A percentile compares a stretch with the other conserved stretches of the same genome.
phyloP scores from a whole-genome alignment of 257 asterid genomes.

The Petrea volubilis region DNA sequence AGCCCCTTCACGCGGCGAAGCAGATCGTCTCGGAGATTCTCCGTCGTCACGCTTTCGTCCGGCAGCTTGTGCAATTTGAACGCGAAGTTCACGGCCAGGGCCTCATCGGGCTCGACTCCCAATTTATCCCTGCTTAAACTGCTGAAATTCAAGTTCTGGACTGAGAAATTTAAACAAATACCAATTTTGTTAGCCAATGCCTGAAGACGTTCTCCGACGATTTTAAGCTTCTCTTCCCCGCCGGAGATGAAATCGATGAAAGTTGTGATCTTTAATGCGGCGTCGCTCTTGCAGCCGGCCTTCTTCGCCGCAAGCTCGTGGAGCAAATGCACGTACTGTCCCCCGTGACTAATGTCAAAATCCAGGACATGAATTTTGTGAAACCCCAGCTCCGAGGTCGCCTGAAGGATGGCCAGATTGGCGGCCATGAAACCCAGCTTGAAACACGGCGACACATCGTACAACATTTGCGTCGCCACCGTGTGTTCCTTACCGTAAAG shows the following conservation, averaged over 20 bases:
- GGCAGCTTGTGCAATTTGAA: conserved; percentile 56
- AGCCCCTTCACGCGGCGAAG: conserved; percentile 65
- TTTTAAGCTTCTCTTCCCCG: conserved; percentile 35
- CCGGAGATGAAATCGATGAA: conserved; percentile 32
- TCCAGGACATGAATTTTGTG: conserved; percentile 58
- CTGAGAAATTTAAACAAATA: conserved; percentile 36
- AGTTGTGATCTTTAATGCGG: conserved; percentile 49
- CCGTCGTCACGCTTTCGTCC: conserved; percentile 75
- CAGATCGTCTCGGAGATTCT: conserved; percentile 58
- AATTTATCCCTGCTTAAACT: conserved; percentile 47
- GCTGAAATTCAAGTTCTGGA: conserved; percentile 8
- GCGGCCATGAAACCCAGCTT: conserved; percentile 81
- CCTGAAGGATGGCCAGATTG: conserved; percentile 59
- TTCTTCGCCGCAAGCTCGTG: conserved; percentile 59
- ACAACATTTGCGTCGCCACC: conserved; percentile 41
- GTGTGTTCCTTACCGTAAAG: conserved; percentile 43
- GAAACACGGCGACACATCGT: conserved; percentile 64
- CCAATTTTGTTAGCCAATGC: conserved; percentile 42
- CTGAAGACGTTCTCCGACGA: conserved; percentile 32
- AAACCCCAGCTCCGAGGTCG: conserved; percentile 28
- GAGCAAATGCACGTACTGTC: conserved; percentile 66
- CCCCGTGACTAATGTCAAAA: conserved; percentile 66
- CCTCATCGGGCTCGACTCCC: conserved; percentile 44
- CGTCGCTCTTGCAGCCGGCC: conserved; percentile 27
- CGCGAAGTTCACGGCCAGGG: conserved; percentile 70